Conservation (phyloP, 768 basidiomycete species). For the Suillus clintonianus region DNA sequence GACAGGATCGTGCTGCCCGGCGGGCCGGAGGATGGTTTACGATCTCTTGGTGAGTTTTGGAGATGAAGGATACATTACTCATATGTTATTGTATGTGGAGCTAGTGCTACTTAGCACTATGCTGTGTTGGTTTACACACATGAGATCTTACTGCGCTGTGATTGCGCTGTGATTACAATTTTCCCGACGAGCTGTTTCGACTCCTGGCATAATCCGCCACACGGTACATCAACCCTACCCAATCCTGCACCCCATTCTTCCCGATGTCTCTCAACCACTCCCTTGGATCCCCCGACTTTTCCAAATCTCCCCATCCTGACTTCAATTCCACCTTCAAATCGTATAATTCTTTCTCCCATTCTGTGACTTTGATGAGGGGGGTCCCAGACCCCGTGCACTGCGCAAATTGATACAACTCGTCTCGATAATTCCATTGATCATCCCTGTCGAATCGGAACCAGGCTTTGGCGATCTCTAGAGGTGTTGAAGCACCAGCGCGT, state of each 20-base stretch:
- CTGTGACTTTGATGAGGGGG: slow-evolving; percentile 38
- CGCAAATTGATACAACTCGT: slow-evolving; percentile 54
- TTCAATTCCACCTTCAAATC: slow-evolving; percentile 48
- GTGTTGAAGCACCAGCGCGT: slow-evolving; percentile 31
- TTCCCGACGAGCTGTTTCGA: not conserved
- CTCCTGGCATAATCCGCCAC: slow-evolving; percentile 32
- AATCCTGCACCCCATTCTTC: slow-evolving; percentile 54
- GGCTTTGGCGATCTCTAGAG: slow-evolving; percentile 45
- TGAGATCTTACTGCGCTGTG: too few relatives aligned
- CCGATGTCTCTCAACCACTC: slow-evolving; percentile 69
- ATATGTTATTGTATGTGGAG: not conserved
- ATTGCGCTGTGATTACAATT: not conserved
- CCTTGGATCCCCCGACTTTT: slow-evolving; percentile 55
- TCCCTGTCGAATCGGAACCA: slow-evolving; percentile 56
- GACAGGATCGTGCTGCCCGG: not conserved
- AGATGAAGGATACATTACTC: not conserved
- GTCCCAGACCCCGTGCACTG: slow-evolving; percentile 26
- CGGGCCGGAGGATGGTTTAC: not conserved
- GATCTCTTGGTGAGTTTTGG: not conserved
- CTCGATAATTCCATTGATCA: slow-evolving; percentile 72
- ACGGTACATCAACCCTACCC: slow-evolving; percentile 52
- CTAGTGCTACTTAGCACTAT: not conserved
- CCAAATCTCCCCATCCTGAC: slow-evolving; percentile 58
- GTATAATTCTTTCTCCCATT: slow-evolving; percentile 65
- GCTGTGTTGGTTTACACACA: not conserved